Evolutionary conservation across 257 asterid genomes (phyloP).

Genomic region (Nicotiana otophora): DNA sequence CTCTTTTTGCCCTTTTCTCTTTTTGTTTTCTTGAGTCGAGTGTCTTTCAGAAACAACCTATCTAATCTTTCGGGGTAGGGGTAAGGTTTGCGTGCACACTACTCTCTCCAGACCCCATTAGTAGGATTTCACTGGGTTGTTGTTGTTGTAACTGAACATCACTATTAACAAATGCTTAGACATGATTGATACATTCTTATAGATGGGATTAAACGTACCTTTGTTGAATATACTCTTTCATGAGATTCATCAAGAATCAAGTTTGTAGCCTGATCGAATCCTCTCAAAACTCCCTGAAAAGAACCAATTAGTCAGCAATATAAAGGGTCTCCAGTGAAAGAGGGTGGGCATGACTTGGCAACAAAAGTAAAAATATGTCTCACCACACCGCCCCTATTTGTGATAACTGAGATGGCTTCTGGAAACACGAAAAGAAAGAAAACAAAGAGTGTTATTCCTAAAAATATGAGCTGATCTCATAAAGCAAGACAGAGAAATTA

Average conservation of each 20-base stretch:
- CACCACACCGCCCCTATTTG: constrained; percentile 92
- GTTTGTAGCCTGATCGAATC: constrained; percentile 95
- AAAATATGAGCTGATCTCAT: constrained; percentile 8
- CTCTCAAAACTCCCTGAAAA: constrained; percentile 82
- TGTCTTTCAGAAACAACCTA: too few species aligned
- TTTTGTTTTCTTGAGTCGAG: too few species aligned
- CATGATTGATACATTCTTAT: not conserved
- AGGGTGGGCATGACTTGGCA: not conserved
- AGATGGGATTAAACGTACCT: constrained; percentile 40
- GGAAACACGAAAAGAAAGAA: constrained; percentile 27
- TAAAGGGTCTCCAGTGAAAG: not conserved
- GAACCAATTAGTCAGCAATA: not conserved
- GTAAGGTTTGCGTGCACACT: too few species aligned
- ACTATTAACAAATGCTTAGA: not conserved
- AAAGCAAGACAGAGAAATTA: not conserved
- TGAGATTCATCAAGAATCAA: constrained; percentile 96
- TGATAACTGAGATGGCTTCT: constrained; percentile 84
- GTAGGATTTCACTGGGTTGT: too few species aligned
- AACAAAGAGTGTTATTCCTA: not conserved
- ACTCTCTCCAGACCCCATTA: too few species aligned
- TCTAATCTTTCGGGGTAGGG: too few species aligned
- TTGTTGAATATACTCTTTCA: constrained; percentile 95
- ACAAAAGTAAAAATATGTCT: constrained; percentile 17
- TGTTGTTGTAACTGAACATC: not conserved
- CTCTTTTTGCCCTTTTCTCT: too few species aligned